Evolutionary conservation across 202 grass and related monocot genomes (phyloP), one percentile per base, ranked within the genome.

Genomic region (Dendrocalamus latiflorus): DNA sequence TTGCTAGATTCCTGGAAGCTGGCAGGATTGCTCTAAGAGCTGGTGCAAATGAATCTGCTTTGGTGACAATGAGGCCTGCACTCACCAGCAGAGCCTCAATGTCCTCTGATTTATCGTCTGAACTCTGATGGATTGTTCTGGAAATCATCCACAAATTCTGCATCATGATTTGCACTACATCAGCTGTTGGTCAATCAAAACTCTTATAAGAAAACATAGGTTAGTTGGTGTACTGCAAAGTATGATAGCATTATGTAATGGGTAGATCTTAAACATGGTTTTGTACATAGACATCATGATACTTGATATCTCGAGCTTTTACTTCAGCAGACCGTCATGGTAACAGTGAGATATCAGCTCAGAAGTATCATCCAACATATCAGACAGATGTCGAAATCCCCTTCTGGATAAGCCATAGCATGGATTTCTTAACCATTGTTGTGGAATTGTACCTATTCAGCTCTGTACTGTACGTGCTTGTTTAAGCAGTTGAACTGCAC

Each of bases 61-160:
- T 98, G 67, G 87, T 98, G 72, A 98, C 87, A 2, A 98, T 98
- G 95, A 89, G 92, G 87, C 93, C n/a, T 33, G 89, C 95, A 67
- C 87, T 98, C 44, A 98, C 95, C 34, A 98, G 93, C 80, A n/a
- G 93, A 74, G 90, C 90, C 49, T 54, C 86, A 2, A 55, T 68
- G 86, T 70, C 90, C 5, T 85, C 92, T 13, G 87, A 72, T 74
- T 75, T 88, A 74, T 89, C 93, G 17, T 80, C 90, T 34, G 92
- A 94, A 72, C 70, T 92, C 68, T 90, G 65, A 79, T 64, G 56
- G 25, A 79, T 26, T 45, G 14, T 55, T 54, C 45, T 2, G 5
- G 21, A 76, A 49, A 16, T 36, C 2, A 3, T 20, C 28, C 65
- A 72, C 57, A 71, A 65, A 64, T 59, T 72, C 56, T 11, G 28